Conservation (phyloP, 169 alveolate species). For the Cryptosporidium ryanae region DNA sequence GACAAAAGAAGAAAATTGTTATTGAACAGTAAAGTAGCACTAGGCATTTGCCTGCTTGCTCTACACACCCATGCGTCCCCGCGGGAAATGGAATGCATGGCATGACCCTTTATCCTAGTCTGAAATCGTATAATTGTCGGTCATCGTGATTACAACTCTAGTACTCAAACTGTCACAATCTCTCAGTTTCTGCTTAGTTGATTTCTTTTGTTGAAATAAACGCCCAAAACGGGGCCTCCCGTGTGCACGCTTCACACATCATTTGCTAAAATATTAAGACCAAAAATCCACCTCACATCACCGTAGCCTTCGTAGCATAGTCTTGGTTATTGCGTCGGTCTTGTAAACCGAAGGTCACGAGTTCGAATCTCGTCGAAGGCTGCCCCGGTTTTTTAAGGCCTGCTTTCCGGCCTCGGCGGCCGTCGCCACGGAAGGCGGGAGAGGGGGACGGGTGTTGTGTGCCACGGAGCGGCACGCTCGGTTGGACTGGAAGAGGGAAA, state of each 20-base stretch:
- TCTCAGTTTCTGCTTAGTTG: not conserved
- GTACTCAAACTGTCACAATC: not conserved
- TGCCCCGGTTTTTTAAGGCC: slow-evolving; percentile 11
- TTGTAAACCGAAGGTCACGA: slow-evolving; percentile 77
- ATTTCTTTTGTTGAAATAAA: too few species aligned
- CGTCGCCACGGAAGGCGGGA: too few species aligned
- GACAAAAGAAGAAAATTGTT: slow-evolving; percentile 51
- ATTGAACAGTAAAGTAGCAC: not conserved
- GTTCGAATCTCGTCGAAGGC: slow-evolving; percentile 77
- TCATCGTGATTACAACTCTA: too few species aligned
- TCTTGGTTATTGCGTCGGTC: slow-evolving; percentile 77
- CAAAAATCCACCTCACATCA: not conserved
- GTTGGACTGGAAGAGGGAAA: too few species aligned
- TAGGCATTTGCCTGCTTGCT: too few species aligned
- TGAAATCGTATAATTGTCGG: too few species aligned
- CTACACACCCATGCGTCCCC: too few species aligned
- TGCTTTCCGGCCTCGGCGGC: not conserved
- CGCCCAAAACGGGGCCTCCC: too few species aligned
- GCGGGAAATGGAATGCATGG: too few species aligned
- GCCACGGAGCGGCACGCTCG: too few species aligned
- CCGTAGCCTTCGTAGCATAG: slow-evolving; percentile 75
- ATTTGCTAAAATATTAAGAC: slow-evolving; percentile 26
- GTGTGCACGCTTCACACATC: not conserved
- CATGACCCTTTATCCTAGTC: too few species aligned
- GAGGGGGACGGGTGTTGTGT: too few species aligned